A percentile compares a stretch with the other conserved stretches of the same genome.
phyloP scores from a whole-genome alignment of 2,329 filamentous ascomycete species.

The Colletotrichum sojae region DNA sequence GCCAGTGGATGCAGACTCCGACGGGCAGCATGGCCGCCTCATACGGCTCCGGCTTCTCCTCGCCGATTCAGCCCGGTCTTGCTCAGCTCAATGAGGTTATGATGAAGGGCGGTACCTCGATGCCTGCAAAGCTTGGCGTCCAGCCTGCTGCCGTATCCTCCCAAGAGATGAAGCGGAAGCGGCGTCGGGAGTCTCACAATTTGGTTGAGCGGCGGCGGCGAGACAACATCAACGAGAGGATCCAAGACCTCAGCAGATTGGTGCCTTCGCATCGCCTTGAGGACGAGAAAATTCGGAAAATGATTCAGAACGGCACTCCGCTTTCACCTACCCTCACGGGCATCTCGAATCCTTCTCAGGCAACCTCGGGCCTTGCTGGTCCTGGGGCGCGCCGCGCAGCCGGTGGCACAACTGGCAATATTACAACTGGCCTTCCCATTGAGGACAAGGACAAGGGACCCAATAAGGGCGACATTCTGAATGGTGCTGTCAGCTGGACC shows the following conservation, averaged over 20 bases:
- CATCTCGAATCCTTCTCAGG: slow-evolving; percentile 77
- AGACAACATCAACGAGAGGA: slow-evolving; percentile 99
- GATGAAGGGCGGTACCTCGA: slow-evolving; percentile 87
- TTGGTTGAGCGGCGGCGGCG: slow-evolving; percentile 93
- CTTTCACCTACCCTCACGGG: slow-evolving; percentile 86
- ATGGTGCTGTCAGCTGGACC: slow-evolving; percentile 97
- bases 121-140: slow-evolving; percentile 87
- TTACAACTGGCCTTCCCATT: slow-evolving; percentile 91
- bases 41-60: slow-evolving; percentile 90
- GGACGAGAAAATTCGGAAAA: slow-evolving; percentile 96
- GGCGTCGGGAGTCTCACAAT: slow-evolving; percentile 95
- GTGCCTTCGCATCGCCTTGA: slow-evolving; percentile 94
- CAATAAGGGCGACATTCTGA: slow-evolving; percentile 98
- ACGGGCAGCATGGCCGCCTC: slow-evolving; percentile 85
- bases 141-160: slow-evolving; percentile 73
- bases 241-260: slow-evolving; percentile 94
- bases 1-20: slow-evolving; percentile 90
- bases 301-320: slow-evolving; percentile 92
- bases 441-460: slow-evolving; percentile 99
- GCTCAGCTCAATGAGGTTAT: slow-evolving; percentile 91
- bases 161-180: slow-evolving; percentile 93
- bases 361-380: slow-evolving; percentile 89
- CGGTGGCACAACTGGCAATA: slow-evolving; percentile 79
- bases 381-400: slow-evolving; percentile 86
- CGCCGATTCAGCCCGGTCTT: slow-evolving; percentile 78